Evolutionary conservation across 2,329 filamentous ascomycete genomes (phyloP).

Genomic region (Trichophaea hybrida): DNA sequence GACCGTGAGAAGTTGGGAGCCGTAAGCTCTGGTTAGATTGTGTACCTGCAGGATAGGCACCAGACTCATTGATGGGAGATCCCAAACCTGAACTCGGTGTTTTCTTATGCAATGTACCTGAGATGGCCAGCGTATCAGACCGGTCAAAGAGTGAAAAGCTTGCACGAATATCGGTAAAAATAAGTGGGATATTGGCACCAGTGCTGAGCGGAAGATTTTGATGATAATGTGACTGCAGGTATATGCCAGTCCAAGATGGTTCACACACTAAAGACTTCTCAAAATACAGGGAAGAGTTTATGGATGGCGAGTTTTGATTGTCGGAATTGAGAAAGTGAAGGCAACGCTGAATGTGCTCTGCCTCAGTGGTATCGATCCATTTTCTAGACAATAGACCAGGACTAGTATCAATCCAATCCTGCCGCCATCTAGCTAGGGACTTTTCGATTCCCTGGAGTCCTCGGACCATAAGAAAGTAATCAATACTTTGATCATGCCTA

Average conservation of each 20-base stretch:
- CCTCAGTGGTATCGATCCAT: slow-evolving; percentile 20
- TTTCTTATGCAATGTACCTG: slow-evolving; percentile 26
- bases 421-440: slow-evolving; percentile 24
- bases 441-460: slow-evolving; percentile 23
- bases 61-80: slow-evolving; percentile 13
- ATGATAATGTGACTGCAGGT: slow-evolving; percentile 28
- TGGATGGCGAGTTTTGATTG: slow-evolving; percentile 24
- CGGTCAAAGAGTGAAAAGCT: slow-evolving; percentile 27
- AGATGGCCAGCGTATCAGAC: slow-evolving; percentile 27
- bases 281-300: slow-evolving; percentile 24
- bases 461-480: slow-evolving; percentile 24
- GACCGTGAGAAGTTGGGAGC: slow-evolving; percentile 13
- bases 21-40: slow-evolving; percentile 21
- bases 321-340: slow-evolving; percentile 20
- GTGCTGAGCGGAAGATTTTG: slow-evolving; percentile 27
- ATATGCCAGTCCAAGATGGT: slow-evolving; percentile 25
- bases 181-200: slow-evolving; percentile 27
- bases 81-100: slow-evolving; percentile 22
- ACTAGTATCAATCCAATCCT: slow-evolving; percentile 13
- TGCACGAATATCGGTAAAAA: slow-evolving; percentile 26
- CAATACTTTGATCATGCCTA: slow-evolving; percentile 22
- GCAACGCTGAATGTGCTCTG: slow-evolving; percentile 23
- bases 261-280: slow-evolving; percentile 27
- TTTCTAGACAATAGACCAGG: slow-evolving; percentile 2
- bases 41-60: slow-evolving; percentile 10